Base-by-base conservation (phyloP, 176 grass and related monocot genomes). In the Poa pratensis region DNA sequence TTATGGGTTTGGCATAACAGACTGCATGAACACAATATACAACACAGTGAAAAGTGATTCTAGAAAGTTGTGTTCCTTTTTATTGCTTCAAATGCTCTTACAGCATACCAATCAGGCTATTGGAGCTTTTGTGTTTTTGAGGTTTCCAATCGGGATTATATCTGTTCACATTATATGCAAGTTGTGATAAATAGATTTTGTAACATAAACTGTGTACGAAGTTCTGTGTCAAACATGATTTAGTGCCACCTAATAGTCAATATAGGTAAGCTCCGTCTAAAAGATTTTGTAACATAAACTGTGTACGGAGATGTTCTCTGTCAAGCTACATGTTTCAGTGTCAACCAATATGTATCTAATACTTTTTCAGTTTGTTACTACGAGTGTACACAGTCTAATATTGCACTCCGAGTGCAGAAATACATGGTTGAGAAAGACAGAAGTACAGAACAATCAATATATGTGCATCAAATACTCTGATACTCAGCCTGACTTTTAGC, bases 401-500 rank as follows among this genome's bases (percentile, higher is more conserved):
- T 62, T 54, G 60, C 65, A 65, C n/a, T 58, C 27, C 67, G 52
- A 74, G 53, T 23, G 81, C 53, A 73, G 15, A 82, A 55, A 71
- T 57, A 60, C 22, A 27, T 30, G 12, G 6, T 18, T 42, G 32
- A 28, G 51, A 60, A 59, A 54, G 69, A 37, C 19, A 81, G 40
- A 9, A 14, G 12, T 49, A 49, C 48, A 49, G 42, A 53, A 70
- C 15, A 42, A 24, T 28, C 16, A 82, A 59, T 24, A 26, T 52
- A 78, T 71, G 52, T 53, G 69, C 74, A 63, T 78, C 11, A 35
- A 69, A 73, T 63, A 26, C 16, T 78, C 64, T 51, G 83, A 53
- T 18, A 60, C 19, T 48, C 27, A 75, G 72, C 24, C 18, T 55
- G 30, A 62, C n/a, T 76, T 2, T 32, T 54, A 72, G 15, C 19